Percentiles rank a stretch among this genome's conserved stretches.
Evolutionary conservation across 2,329 filamentous ascomycete species (phyloP).

Genomic region (Stachybotrys chlorohalonatus): DNA sequence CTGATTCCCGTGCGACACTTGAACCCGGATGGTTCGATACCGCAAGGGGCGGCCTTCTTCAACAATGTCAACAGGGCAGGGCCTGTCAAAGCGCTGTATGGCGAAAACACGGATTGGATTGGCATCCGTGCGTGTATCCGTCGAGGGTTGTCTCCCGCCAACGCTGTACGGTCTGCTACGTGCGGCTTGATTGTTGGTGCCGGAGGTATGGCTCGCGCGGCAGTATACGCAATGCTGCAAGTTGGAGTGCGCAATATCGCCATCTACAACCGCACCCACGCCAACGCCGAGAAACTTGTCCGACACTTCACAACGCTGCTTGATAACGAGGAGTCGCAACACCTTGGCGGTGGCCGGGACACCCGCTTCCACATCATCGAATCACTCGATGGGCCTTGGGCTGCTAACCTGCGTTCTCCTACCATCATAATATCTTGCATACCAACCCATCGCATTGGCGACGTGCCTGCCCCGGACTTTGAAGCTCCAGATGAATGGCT

Average conservation of each 20-base stretch:
- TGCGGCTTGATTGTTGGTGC: conserved; percentile 55
- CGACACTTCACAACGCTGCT: conserved; percentile 57
- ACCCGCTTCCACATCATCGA: conserved; percentile 49
- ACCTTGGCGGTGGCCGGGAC: conserved; percentile 32
- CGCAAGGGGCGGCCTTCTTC: conserved; percentile 43
- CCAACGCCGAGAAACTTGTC: conserved; percentile 59
- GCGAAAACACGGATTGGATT: conserved; percentile 77
- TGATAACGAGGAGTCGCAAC: conserved; percentile 29
- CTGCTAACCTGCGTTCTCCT: conserved; percentile 49
- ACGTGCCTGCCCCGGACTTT: conserved; percentile 58
- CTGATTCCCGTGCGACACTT: conserved; percentile 60
- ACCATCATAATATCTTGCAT: conserved; percentile 73
- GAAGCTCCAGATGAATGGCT: conserved; percentile 63
- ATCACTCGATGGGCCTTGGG: conserved; percentile 55
- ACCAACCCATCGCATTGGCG: conserved; percentile 57
- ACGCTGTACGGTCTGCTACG: conserved; percentile 47
- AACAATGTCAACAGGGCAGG: conserved; percentile 52
- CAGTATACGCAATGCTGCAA: conserved; percentile 70
- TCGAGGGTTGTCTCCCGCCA: conserved; percentile 63
- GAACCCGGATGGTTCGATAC: conserved; percentile 46
- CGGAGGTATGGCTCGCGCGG: conserved; percentile 69
- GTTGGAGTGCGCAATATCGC: conserved; percentile 69
- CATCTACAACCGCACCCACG: conserved; percentile 61
- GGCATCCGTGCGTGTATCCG: conserved; percentile 67
- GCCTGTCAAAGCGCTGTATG: conserved; percentile 60